Conservation (phyloP, 2,329 filamentous ascomycete species). For the Talaromyces sp. region DNA sequence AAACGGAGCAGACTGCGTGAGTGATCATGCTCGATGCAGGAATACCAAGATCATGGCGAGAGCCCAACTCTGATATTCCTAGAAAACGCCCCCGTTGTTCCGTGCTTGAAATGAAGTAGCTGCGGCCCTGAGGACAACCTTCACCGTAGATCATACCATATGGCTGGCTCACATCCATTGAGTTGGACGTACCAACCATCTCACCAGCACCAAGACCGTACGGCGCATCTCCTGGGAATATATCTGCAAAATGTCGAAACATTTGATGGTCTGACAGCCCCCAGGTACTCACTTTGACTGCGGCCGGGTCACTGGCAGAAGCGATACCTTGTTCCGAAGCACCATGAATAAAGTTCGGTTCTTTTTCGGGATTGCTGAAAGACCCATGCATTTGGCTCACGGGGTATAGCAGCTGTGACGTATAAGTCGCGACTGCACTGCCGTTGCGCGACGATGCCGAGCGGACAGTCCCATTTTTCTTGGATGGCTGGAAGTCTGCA, state of each 20-base stretch:
- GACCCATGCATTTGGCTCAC: slow-evolving; percentile 79
- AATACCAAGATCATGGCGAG: slow-evolving; percentile 70
- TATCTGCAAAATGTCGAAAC: slow-evolving; percentile 76
- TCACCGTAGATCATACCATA: slow-evolving; percentile 85
- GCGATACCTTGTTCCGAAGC: slow-evolving; percentile 75
- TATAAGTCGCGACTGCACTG: slow-evolving; percentile 79
- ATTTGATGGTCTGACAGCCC: slow-evolving; percentile 74
- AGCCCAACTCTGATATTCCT: slow-evolving; percentile 60
- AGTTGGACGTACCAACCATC: slow-evolving; percentile 74
- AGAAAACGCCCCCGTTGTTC: slow-evolving; percentile 80
- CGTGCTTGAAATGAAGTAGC: slow-evolving; percentile 73
- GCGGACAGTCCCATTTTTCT: slow-evolving; percentile 57
- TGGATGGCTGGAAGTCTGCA: slow-evolving; percentile 52
- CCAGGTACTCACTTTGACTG: slow-evolving; percentile 78
- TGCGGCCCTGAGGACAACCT: slow-evolving; percentile 79
- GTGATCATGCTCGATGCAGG: slow-evolving; percentile 71
- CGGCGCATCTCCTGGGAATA: slow-evolving; percentile 70
- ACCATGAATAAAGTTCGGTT: slow-evolving; percentile 80
- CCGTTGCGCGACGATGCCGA: slow-evolving; percentile 64
- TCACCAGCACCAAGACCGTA: slow-evolving; percentile 80
- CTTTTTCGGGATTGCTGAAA: slow-evolving; percentile 72
- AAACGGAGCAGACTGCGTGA: slow-evolving; percentile 77
- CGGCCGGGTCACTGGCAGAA: slow-evolving; percentile 77
- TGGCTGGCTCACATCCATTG: slow-evolving; percentile 86
- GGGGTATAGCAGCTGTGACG: slow-evolving; percentile 76